phyloP scores from a whole-genome alignment of 2,329 filamentous ascomycete genomes.

The Calonectria pseudoturangicola region DNA sequence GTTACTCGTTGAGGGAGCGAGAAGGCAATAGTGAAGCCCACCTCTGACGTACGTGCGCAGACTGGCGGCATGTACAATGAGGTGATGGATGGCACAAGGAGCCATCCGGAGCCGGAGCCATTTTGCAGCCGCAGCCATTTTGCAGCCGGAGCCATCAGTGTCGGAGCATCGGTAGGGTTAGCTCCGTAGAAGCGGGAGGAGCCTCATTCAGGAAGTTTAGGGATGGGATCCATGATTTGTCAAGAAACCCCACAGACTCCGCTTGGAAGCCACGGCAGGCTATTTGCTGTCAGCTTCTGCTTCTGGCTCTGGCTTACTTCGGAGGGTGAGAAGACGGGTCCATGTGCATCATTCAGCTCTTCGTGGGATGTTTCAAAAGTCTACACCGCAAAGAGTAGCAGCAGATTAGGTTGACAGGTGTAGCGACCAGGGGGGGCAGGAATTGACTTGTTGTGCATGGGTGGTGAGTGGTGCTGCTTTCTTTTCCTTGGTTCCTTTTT shows the following conservation, averaged over 20 bases:
- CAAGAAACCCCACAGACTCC: conserved; percentile 19
- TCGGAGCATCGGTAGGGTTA: conserved; percentile 22
- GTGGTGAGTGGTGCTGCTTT: not conserved
- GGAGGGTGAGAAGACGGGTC: not conserved
- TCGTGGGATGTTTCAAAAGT: conserved; percentile 18
- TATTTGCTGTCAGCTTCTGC: conserved; percentile 10
- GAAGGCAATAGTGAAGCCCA: conserved; percentile 1
- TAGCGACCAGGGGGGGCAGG: not conserved
- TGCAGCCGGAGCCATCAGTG: conserved; percentile 9
- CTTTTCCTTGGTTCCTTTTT: not conserved
- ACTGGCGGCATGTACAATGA: conserved; percentile 18
- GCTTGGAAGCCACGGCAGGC: conserved; percentile 18
- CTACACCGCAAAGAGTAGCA: conserved; percentile 18
- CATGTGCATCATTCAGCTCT: conserved; percentile 24
- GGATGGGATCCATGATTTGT: conserved; percentile 22
- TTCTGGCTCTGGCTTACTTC: conserved; percentile 6
- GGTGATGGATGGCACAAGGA: conserved; percentile 10
- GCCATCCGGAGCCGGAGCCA: conserved; percentile 13
- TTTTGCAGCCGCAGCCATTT: no score
- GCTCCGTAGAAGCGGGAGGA: conserved; percentile 19
- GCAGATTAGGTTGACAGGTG: conserved; percentile 11
- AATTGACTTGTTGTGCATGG: conserved; percentile 12
- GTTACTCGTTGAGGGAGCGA: conserved; percentile 28
- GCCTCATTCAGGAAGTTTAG: conserved; percentile 3
- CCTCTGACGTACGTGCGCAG: conserved; percentile 25